Evolutionary conservation across 257 asterid species (phyloP), one percentile per base, ranked within the genome.

Genomic region (Petrea volubilis): DNA sequence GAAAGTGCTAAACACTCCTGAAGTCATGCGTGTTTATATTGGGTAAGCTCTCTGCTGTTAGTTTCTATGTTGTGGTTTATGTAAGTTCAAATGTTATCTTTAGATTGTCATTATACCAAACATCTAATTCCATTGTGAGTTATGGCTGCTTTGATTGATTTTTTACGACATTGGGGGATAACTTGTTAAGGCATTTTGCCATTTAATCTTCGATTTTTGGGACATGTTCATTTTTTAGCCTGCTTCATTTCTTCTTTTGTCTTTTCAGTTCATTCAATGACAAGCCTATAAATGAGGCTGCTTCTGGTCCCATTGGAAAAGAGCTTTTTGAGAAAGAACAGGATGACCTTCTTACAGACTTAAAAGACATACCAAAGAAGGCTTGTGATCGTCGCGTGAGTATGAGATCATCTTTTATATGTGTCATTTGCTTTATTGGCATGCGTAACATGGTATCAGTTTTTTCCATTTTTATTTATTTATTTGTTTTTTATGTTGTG

Each of bases 381-480:
- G 97, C 96, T 60, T 91, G 97, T 76, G 97, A 91, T 78, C 98
- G 97, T 67, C 91, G 97, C 27, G 97, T 91, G 78, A 80, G 88
- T 80, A 61, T 61, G 21, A 46, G 28, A 70, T 50, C 20, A 27
- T 17, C 44, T 62, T 60, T 53, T 62, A 38, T 11, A 17, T 40
- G 18, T 68, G 23, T 9, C 27, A 10, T 71, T 67, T 31, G 20
- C n/a, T 14, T n/a, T 67, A 15, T 68, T 40, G 28, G 59, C 29
- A 50, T 56, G 55, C 38, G 13, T 17, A 29, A 23, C 23, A 38
- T 24, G 25, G 38, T 31, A 14, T 23, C 24, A 24, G 36, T 4
- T 50, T 6, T 6, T 60, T 6, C 52, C 23, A 50, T n/a, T n/a
- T n/a, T n/a, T n/a, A n/a, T n/a, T n/a, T n/a, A n/a, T n/a, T n/a